Percentiles rank a stretch among this genome's conserved stretches.
Evolutionary conservation across 257 asterid species (phyloP).

Genomic region (Solanum lycopersicoides): DNA sequence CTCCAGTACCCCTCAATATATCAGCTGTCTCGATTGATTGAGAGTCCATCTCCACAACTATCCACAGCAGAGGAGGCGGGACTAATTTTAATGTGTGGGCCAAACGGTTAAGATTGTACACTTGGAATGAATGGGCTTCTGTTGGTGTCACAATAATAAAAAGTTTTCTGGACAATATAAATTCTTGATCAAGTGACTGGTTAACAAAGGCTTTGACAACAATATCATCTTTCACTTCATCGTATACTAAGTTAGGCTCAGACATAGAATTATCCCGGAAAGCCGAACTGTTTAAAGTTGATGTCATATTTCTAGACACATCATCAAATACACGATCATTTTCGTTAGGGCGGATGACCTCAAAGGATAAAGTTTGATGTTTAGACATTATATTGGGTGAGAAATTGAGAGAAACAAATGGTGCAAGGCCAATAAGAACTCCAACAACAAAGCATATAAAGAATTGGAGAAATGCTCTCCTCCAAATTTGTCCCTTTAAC

Average conservation of each 20-base stretch:
- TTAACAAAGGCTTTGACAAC: neutral
- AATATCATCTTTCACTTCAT: conserved; percentile 8
- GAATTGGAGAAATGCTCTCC: conserved; percentile 51
- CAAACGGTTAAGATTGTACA: conserved; percentile 42
- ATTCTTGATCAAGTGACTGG: conserved; percentile 12
- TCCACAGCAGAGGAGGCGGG: conserved; percentile 56
- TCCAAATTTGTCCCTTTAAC: conserved; percentile 47
- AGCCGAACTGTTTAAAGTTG: conserved; percentile 5
- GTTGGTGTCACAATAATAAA: conserved; percentile 63
- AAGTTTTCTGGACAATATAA: conserved; percentile 29
- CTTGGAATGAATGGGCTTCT: conserved; percentile 29
- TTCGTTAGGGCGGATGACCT: conserved; percentile 3
- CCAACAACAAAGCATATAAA: conserved; percentile 53
- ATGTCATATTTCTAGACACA: conserved; percentile 13
- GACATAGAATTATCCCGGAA: conserved; percentile 9
- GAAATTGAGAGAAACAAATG: conserved; percentile 29
- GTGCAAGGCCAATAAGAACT: conserved; percentile 40
- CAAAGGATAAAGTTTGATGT: conserved; percentile 26
- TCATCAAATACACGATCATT: neutral
- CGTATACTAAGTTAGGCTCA: neutral
- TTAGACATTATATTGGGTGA: conserved; percentile 21
- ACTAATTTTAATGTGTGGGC: conserved; percentile 41
- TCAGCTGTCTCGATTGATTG: conserved; percentile 51
- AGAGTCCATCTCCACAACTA: conserved; percentile 61
- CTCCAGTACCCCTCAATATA: conserved; percentile 50